phyloP scores from a whole-genome alignment of 2,329 filamentous ascomycete genomes.

The Alternaria conjuncta region DNA sequence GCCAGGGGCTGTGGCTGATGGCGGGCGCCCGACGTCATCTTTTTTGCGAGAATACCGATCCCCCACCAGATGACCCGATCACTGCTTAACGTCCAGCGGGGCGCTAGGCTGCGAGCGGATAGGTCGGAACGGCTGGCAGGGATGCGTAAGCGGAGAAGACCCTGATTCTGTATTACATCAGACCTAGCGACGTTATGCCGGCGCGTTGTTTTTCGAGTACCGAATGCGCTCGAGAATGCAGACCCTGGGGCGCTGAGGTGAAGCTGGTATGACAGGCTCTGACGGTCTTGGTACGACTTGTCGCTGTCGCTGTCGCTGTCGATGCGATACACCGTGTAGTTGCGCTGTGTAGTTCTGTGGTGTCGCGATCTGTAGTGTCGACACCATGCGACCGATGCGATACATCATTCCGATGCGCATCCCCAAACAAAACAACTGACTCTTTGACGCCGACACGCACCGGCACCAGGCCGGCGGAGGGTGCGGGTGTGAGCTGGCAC shows the following conservation, averaged over 20 bases:
- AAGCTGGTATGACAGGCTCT: not conserved
- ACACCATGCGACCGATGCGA: not conserved
- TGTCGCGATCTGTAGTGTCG: not conserved
- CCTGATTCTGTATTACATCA: constrained; percentile 35
- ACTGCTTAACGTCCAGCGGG: constrained; percentile 4
- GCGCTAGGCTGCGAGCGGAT: not conserved
- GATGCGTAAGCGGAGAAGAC: constrained; percentile 17
- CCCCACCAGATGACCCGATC: constrained; percentile 23
- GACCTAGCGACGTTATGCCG: constrained; percentile 24
- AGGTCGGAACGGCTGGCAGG: constrained; percentile 9
- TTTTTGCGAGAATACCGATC: constrained; percentile 12
- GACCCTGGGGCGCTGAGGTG: not conserved
- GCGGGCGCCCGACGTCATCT: constrained; percentile 23
- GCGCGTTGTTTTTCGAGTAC: constrained; percentile 16
- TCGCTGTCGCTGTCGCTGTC: not conserved
- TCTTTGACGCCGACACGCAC: not conserved
- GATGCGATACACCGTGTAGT: not conserved
- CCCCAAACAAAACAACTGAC: constrained; percentile 3
- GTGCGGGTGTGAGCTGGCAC: constrained; percentile 17
- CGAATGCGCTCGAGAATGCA: constrained; percentile 10
- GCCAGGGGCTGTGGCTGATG: constrained; percentile 24
- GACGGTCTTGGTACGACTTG: not conserved
- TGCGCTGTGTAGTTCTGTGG: not conserved
- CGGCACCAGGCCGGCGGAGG: constrained; percentile 1
- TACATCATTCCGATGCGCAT: not conserved